Base-by-base conservation (phyloP, 495 filamentous ascomycete species). In the Penicillium diatomitis region DNA sequence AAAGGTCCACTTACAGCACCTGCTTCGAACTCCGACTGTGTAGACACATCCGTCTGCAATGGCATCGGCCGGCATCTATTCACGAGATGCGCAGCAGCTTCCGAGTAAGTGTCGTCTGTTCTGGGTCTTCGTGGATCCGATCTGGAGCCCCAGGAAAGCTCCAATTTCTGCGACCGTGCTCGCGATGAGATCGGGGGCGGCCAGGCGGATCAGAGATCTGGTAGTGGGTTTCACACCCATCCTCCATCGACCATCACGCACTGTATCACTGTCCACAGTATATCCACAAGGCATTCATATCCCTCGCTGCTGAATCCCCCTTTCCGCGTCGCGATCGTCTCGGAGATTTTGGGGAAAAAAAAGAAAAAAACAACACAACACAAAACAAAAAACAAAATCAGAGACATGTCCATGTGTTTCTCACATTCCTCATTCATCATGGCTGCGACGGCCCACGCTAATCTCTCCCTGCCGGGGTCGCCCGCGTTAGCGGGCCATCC, bases 1-100 rank as follows among this genome's bases (percentile, higher is more conserved):
- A 20, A 20, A 20, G 2, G 20, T 20, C 20, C 20, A 20, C 20
- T 20, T 20, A 20, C 20, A 20, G 20, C 20, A 20, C 20, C 20
- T 20, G 20, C 20, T 20, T 20, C 20, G 20, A 20, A 20, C 20
- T 20, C 20, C 20, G 20, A 20, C 20, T 20, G 20, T 20, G 20
- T 20, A 20, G 20, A 2, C 20, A 36, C 50, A 2, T 41, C 38
- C 38, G 33, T 29, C 46, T 46, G 47, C 35, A 11, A 62, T 62
- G 59, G 53, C 53, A 8, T 56, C 38, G 36, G 60, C 57, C 40
- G 60, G 60, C 50, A 55, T 58, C 20, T 63, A 61, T 43, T 55
- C 60, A 3, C 58, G 61, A 51, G 55, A 58, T 27, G 58, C 60
- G 52, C 50, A 56, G 32, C 53, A 58, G 9, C 20, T 44, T 1